Evolutionary conservation across 2,329 filamentous ascomycete species (phyloP).

Genomic region (Cyphellophora europaea): DNA sequence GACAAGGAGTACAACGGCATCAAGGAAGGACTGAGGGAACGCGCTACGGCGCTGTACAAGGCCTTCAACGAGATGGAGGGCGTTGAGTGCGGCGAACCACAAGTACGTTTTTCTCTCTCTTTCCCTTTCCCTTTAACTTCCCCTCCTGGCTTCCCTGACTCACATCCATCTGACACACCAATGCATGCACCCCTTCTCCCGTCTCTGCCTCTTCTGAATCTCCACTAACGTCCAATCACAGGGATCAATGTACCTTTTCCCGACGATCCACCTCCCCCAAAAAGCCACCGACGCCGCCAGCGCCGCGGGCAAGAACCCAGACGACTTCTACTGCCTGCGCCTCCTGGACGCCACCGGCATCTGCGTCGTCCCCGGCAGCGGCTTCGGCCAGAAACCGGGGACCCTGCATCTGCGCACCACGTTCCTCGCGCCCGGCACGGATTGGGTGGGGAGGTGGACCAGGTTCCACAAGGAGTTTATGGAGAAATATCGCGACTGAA

Average conservation of each 20-base stretch:
- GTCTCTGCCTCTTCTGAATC: not conserved
- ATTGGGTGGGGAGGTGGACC: conserved; percentile 80
- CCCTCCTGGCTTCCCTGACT: too few relatives aligned
- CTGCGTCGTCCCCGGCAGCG: conserved; percentile 83
- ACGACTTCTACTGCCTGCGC: conserved; percentile 90
- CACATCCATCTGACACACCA: conserved; percentile 1
- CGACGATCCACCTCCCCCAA: conserved; percentile 69
- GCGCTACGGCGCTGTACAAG: conserved; percentile 76
- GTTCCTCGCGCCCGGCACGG: conserved; percentile 90
- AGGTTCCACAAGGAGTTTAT: conserved; percentile 91
- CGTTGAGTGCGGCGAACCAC: conserved; percentile 78
- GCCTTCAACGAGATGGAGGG: conserved; percentile 95
- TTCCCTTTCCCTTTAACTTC: not conserved
- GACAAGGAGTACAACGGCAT: conserved; percentile 76
- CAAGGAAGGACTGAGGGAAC: conserved; percentile 64
- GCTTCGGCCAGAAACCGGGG: conserved; percentile 88
- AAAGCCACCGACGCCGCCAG: conserved; percentile 70
- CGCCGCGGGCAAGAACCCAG: conserved; percentile 63
- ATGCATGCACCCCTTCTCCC: conserved; percentile 5
- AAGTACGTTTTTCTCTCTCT: conserved; percentile 32
- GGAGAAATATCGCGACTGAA: conserved; percentile 55
- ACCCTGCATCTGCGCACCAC: conserved; percentile 93
- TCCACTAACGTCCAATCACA: conserved; percentile 28
- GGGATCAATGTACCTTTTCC: conserved; percentile 98
- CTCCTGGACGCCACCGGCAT: conserved; percentile 90